phyloP scores from a whole-genome alignment of 352 stramenopile species.

The Pythium guiyangense region DNA sequence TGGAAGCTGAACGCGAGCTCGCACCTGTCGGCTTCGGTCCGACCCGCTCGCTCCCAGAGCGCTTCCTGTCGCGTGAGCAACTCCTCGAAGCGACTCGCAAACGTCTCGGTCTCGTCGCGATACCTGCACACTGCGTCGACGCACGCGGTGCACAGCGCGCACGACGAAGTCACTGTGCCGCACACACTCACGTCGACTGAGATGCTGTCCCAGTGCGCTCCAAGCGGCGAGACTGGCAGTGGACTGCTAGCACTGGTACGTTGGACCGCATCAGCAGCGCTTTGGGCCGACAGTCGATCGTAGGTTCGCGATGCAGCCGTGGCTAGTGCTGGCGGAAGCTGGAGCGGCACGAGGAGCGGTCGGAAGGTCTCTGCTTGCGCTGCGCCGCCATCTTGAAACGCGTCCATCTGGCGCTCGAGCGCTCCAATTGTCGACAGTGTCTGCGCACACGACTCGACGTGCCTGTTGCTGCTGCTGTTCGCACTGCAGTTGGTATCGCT shows the following conservation, averaged over 20 bases:
- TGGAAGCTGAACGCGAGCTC: constrained; percentile 16
- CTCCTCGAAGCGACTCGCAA: constrained; percentile 14
- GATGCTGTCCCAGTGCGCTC: constrained; percentile 8
- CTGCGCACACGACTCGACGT: not conserved
- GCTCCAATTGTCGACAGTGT: not conserved
- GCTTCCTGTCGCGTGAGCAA: constrained; percentile 8
- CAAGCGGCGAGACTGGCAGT: not conserved
- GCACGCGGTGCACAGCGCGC: constrained; percentile 8
- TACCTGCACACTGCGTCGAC: constrained; percentile 15
- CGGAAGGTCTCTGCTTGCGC: not conserved
- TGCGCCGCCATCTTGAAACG: not conserved
- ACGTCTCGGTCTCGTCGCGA: constrained; percentile 13
- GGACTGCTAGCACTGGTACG: not conserved
- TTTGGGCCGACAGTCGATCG: not conserved
- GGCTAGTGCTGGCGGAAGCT: not conserved
- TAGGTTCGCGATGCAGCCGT: not conserved
- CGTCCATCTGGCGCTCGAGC: constrained; percentile 1
- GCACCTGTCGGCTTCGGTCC: constrained; percentile 10
- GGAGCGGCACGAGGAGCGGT: not conserved
- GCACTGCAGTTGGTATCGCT: not conserved
- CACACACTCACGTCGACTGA: not conserved
- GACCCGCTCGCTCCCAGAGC: constrained; percentile 10
- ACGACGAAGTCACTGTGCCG: not conserved
- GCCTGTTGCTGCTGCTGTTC: not conserved
- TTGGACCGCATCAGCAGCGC: not conserved